Percentiles rank a stretch among this genome's conserved stretches.
Evolutionary conservation across 805 yeast genomes (phyloP).

Genomic region (Saccharomycopsis schoenii): DNA sequence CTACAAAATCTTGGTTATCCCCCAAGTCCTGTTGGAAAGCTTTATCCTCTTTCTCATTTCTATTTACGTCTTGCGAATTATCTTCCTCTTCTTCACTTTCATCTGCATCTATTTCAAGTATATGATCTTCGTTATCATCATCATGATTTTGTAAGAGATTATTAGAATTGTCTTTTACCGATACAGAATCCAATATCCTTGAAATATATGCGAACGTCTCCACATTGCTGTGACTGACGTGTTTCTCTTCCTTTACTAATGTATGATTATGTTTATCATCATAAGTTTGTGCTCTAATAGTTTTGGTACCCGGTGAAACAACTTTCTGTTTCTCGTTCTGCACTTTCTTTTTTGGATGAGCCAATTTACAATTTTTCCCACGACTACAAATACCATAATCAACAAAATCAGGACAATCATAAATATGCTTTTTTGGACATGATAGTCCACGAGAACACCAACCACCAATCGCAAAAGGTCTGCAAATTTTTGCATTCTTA

Average conservation of each 20-base stretch:
- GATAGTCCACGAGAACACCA: constrained; percentile 52
- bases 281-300: neutral
- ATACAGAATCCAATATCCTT: neutral
- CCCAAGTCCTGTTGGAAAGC: neutral
- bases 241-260: neutral
- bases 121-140: neutral
- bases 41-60: neutral
- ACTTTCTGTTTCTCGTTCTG: neutral
- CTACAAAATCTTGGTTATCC: constrained; percentile 9
- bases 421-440: constrained; percentile 49
- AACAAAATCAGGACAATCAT: constrained; percentile 58
- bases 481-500: constrained; percentile 41
- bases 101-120: neutral
- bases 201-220: neutral
- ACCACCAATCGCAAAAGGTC: constrained; percentile 59
- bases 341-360: constrained; percentile 32
- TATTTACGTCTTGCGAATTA: neutral
- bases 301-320: neutral
- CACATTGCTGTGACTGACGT: neutral
- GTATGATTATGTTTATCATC: neutral
- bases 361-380: constrained; percentile 41
- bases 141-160: neutral
- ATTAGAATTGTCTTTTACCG: neutral
- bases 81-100: constrained; percentile 4
- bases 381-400: constrained; percentile 38